Conservation (phyloP, 495 filamentous ascomycete species). For the Trichoderma virens region DNA sequence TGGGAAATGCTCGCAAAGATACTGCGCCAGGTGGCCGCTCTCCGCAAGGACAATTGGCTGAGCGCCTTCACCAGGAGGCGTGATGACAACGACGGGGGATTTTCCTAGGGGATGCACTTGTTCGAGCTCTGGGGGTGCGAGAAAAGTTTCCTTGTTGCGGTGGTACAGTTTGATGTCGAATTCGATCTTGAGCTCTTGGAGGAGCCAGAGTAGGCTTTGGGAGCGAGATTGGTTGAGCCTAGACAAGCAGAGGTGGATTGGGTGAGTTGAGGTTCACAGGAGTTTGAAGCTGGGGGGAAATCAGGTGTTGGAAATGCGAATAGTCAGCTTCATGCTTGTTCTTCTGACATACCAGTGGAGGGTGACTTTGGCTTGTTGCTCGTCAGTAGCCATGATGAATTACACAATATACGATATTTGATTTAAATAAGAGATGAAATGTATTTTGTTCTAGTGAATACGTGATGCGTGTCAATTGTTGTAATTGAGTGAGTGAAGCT, state of each 20-base stretch:
- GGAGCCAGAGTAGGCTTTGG: constrained; percentile 81
- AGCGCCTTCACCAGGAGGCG: constrained; percentile 20
- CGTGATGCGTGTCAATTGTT: neutral
- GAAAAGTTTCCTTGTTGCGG: constrained; percentile 40
- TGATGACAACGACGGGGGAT: constrained; percentile 62
- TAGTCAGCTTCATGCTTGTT: too few relatives aligned
- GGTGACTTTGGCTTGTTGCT: constrained; percentile 2
- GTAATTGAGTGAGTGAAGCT: neutral
- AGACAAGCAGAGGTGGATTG: neutral
- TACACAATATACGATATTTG: neutral
- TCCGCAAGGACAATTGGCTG: constrained; percentile 68
- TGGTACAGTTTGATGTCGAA: constrained; percentile 74
- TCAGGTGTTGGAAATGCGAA: too few relatives aligned
- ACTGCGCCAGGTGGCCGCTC: constrained; percentile 71
- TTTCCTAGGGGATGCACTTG: constrained; percentile 81
- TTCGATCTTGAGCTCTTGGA: constrained; percentile 72
- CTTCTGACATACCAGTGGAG: constrained; percentile 7
- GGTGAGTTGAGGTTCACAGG: neutral
- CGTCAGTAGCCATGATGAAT: constrained; percentile 8
- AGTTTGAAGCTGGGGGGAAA: neutral
- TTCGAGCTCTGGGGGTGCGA: constrained; percentile 66
- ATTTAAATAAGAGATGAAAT: neutral
- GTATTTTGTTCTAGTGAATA: neutral
- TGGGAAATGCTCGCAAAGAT: constrained; percentile 66
- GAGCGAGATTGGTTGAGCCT: constrained; percentile 75